Evolutionary conservation across 1,284 basidiomycete species (phyloP), one percentile per base, ranked within the genome.

Genomic region (Pseudozyma thailandica): DNA sequence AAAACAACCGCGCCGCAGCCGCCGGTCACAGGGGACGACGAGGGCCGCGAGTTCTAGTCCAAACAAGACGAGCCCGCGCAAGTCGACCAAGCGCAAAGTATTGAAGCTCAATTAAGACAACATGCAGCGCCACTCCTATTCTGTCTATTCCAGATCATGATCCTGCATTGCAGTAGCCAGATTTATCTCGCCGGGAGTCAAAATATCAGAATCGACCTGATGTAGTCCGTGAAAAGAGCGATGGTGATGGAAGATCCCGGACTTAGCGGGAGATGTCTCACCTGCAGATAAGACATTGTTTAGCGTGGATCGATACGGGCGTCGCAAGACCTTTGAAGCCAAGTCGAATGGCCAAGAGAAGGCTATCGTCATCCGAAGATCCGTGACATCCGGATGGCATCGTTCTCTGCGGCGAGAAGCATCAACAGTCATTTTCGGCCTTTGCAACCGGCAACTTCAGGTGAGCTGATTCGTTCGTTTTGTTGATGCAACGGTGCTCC

Each of bases 71-170:
- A 51, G 39, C 25, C 48, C 55, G 35, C 53, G 60, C 47, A 70
- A 70, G 30, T 51, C 60, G n/a, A 23, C 35, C 3, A 61, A 57
- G 50, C 54, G 59, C 47, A 70, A 70, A 33, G 48, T 58, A 4
- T 20, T 70, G 31, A 70, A 70, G 52, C 50, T 70, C 9, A 60
- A 55, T n/a, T 66, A 58, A n/a, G n/a, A n/a, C n/a, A n/a, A n/a
- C n/a, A 6, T 13, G 41, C 41, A 25, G 21, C 21, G 20, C 20
- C 23, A 10, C 12, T 23, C 10, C 30, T 31, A 8, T 31, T 31
- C 30, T 7, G 15, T 31, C 15, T n/a, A n/a, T n/a, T n/a, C n/a
- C n/a, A n/a, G n/a, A n/a, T n/a, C n/a, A n/a, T n/a, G n/a, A n/a
- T n/a, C n/a, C n/a, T n/a, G n/a, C n/a, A n/a, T n/a, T n/a, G n/a